Evolutionary conservation across 495 filamentous ascomycete species (phyloP).

Genomic region (Podospora fimiseda): DNA sequence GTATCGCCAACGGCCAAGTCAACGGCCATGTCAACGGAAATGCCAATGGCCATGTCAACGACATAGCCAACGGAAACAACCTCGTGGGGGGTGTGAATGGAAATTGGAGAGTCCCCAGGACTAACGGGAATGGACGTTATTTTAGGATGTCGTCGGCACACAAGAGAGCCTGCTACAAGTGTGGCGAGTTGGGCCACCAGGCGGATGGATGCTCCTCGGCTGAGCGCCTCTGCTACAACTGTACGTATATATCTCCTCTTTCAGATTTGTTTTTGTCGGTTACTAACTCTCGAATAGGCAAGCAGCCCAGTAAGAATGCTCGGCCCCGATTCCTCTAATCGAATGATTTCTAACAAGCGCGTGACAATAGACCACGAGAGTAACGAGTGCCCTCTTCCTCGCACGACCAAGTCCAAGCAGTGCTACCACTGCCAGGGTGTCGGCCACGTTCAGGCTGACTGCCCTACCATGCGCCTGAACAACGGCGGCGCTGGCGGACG

Average conservation of each 20-base stretch:
- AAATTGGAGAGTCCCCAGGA: no score
- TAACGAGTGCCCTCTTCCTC: conserved; percentile 89
- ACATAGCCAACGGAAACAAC: no score
- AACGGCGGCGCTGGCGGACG: conserved; percentile 69
- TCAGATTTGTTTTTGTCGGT: neutral
- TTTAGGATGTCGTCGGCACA: conserved; percentile 77
- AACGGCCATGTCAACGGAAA: no score
- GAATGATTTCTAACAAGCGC: conserved; percentile 23
- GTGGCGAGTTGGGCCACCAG: conserved; percentile 98
- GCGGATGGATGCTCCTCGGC: conserved; percentile 96
- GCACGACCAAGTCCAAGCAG: conserved; percentile 97
- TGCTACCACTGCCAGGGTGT: conserved; percentile 99
- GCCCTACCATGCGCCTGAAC: conserved; percentile 90
- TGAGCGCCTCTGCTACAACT: conserved; percentile 99
- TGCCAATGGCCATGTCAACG: no score
- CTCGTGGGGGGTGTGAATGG: no score
- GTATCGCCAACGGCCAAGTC: no score
- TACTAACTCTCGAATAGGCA: conserved; percentile 48
- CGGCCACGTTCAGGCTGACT: conserved; percentile 98
- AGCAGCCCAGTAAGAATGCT: conserved; percentile 67
- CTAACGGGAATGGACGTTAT: neutral
- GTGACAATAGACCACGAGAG: conserved; percentile 81
- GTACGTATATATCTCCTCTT: conserved; percentile 37
- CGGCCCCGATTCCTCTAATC: conserved; percentile 13
- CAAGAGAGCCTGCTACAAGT: conserved; percentile 99